Evolutionary conservation across 2,329 filamentous ascomycete genomes (phyloP).

Genomic region (Phoma sp.): DNA sequence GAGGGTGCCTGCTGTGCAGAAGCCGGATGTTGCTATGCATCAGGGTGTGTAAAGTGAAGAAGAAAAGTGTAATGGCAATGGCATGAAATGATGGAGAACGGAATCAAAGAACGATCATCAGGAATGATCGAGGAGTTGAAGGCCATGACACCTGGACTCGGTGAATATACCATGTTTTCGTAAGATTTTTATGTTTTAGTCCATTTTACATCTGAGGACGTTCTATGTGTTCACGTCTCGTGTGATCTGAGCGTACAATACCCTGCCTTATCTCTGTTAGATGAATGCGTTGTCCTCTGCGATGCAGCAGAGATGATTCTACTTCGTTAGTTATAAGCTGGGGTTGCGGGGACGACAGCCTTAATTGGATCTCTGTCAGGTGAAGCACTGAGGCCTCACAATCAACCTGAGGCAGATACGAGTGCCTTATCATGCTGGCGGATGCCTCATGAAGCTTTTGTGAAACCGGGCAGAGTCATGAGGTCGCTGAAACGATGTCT

Average conservation of each 20-base stretch:
- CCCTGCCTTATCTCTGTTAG: too few relatives aligned
- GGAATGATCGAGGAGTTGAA: slow-evolving; percentile 25
- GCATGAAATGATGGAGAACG: neutral
- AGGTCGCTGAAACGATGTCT: slow-evolving; percentile 23
- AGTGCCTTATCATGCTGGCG: slow-evolving; percentile 10
- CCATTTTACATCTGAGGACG: neutral
- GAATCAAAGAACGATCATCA: slow-evolving; percentile 22
- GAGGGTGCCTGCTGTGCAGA: slow-evolving; percentile 22
- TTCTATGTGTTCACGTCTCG: too few relatives aligned
- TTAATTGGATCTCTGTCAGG: neutral
- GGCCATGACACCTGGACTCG: neutral
- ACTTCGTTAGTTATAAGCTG: too few relatives aligned
- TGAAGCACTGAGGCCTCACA: neutral
- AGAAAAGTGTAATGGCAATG: neutral
- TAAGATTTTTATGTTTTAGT: neutral
- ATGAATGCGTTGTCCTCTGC: too few relatives aligned
- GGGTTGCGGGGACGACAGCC: too few relatives aligned
- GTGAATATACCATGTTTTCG: neutral
- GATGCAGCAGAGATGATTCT: too few relatives aligned
- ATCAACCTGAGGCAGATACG: slow-evolving; percentile 13
- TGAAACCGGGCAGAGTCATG: slow-evolving; percentile 33
- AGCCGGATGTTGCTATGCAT: slow-evolving; percentile 48
- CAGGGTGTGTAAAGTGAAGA: slow-evolving; percentile 46
- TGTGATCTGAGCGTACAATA: too few relatives aligned
- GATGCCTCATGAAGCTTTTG: slow-evolving; percentile 23